A percentile compares a stretch with the other conserved stretches of the same genome.
These are phyloP conservation scores for Eremothecium sinecaudum DNA, from an alignment of 1,139 yeast species.

Conservation along the genomic window DNA sequence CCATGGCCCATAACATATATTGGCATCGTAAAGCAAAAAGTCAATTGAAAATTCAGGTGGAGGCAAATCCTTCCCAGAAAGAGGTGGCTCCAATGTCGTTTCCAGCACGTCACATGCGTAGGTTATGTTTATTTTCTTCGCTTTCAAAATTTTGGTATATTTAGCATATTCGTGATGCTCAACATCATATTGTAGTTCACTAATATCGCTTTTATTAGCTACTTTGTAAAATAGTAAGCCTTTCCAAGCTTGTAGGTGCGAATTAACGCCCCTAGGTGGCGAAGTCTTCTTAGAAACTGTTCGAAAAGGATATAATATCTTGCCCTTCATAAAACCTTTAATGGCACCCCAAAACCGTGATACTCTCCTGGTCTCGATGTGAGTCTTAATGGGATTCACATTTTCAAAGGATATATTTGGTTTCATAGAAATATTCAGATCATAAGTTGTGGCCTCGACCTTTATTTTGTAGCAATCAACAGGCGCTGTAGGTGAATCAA, in stretches of 20 bases:
- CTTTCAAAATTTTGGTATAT: conserved; percentile 62
- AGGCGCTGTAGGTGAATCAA: conserved; percentile 38
- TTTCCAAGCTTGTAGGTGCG: conserved; percentile 34
- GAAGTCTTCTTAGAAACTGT: conserved; percentile 33
- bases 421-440: conserved; percentile 47
- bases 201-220: conserved; percentile 19
- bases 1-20: conserved; percentile 90
- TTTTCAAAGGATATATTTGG: conserved; percentile 55
- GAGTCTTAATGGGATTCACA: conserved; percentile 16
- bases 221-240: conserved; percentile 36
- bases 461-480: conserved; percentile 44
- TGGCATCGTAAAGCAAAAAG: conserved; percentile 49
- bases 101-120: conserved; percentile 73
- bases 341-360: conserved; percentile 19
- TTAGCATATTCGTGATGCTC: conserved; percentile 68
- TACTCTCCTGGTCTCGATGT: conserved; percentile 16
- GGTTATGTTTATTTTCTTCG: conserved; percentile 44
- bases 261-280: conserved; percentile 11
- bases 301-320: neutral
- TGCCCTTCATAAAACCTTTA: neutral
- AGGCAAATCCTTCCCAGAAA: conserved; percentile 34
- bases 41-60: conserved; percentile 60
- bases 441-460: conserved; percentile 14
- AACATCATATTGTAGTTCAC: conserved; percentile 25
- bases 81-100: conserved; percentile 4